phyloP scores from a whole-genome alignment of 257 asterid genomes.

The Solanum bulbocastanum region DNA sequence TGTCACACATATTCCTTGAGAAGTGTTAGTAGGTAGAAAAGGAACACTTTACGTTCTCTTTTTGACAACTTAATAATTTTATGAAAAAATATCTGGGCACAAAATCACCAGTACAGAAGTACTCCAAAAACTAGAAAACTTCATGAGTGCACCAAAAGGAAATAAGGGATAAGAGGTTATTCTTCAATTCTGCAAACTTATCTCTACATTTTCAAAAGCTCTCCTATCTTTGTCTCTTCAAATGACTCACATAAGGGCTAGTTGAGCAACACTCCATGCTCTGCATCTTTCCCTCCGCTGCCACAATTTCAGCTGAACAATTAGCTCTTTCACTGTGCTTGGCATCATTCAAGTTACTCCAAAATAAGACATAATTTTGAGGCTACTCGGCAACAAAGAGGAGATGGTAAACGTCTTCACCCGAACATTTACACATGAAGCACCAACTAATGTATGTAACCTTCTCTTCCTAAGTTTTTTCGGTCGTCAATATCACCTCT shows the following conservation, averaged over 20 bases:
- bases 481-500: not conserved
- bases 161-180: not conserved
- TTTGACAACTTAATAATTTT: not conserved
- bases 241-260: not conserved
- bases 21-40: not conserved
- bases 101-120: not conserved
- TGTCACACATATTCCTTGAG: not conserved
- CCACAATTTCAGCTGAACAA: not conserved
- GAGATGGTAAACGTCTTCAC: not conserved
- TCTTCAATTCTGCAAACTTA: not conserved
- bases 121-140: not conserved
- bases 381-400: not conserved
- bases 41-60: not conserved
- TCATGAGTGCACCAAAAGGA: not conserved
- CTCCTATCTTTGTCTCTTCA: not conserved
- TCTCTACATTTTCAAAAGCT: not conserved
- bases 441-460: not conserved
- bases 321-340: not conserved
- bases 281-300: not conserved
- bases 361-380: not conserved
- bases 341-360: not conserved
- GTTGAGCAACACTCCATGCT: not conserved
- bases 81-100: not conserved
- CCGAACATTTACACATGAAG: not conserved
- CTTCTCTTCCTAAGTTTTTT: not conserved